Base-by-base conservation (phyloP, 2,329 filamentous ascomycete species). In the Microascus cirrosus region DNA sequence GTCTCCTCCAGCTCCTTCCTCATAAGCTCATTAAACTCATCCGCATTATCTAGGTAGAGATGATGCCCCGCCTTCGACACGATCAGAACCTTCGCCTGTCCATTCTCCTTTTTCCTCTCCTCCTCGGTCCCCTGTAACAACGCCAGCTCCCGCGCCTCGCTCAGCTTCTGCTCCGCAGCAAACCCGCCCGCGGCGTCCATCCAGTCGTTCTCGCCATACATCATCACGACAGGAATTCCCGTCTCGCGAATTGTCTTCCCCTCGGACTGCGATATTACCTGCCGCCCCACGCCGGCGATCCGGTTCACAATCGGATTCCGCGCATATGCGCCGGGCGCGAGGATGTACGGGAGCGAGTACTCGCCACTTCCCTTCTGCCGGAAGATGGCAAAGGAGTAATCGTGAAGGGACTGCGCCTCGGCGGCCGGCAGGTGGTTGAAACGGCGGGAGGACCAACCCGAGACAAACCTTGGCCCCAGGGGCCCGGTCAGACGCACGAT, bases 181-280 rank as follows among this genome's bases (percentile, higher is more conserved):
- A 85, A 83, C 0, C 94, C 94, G 32, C 92, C 94, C 0, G 84
- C 84, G 10, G 94, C 85, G 63, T 99, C 94, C 94, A 99, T 99
- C 94, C 94, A 99, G 75, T 99, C 94, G 67, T 94, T 86, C 65
- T 97, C 92, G 62, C 94, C 94, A 68, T 99, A 99, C 88, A 97
- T 92, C 68, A 99, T 82, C 10, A 97, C 81, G 35, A 97, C 77
- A 0, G 94, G 93, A 55, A 91, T 77, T 1, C 92, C 91, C 0
- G 80, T 87, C 64, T 84, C 81, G 59, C 68, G 71, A 48, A 65
- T 59, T 18, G 63, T 59, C 11, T 62, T 60, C 8, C 60, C 62
- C 25, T 65, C 64, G 6, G 67, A 59, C 2, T 65, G 65, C 24
- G 57, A 53, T 60, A 81, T 69, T 7, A 71, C 63, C 68, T 95